phyloP scores from a whole-genome alignment of 768 basidiomycete genomes.

The Panaeolus cyanescens region DNA sequence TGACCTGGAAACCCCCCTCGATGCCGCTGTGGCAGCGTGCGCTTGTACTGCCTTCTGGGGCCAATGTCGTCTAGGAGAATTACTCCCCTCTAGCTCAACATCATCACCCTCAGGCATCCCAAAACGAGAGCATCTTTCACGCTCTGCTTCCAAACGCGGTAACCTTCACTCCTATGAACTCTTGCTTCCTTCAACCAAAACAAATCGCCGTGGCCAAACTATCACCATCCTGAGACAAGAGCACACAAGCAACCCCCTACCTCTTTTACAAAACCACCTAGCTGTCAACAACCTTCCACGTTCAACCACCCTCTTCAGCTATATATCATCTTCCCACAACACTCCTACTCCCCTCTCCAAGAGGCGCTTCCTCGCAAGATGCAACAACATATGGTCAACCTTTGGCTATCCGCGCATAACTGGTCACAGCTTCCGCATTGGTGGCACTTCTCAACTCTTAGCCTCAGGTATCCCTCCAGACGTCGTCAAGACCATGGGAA shows the following conservation, averaged over 20 bases:
- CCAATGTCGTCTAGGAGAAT: constrained; percentile 32
- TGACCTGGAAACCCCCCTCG: constrained; percentile 15
- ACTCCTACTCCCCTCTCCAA: constrained; percentile 14
- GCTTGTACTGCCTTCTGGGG: constrained; percentile 34
- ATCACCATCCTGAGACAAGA: constrained; percentile 18
- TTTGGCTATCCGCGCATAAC: constrained; percentile 14
- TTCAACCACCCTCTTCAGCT: constrained; percentile 15
- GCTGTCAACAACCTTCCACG: constrained; percentile 8
- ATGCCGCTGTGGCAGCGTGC: constrained; percentile 25
- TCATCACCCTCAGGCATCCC: too few species aligned
- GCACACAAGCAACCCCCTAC: constrained; percentile 17
- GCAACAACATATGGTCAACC: constrained; percentile 26
- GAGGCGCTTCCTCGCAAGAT: constrained; percentile 16
- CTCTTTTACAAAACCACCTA: constrained; percentile 12
- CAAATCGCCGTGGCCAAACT: constrained; percentile 16
- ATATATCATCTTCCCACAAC: background rate
- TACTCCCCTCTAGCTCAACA: too few species aligned
- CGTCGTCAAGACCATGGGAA: too few species aligned
- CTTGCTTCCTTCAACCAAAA: constrained; percentile 29
- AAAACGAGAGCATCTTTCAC: too few species aligned
- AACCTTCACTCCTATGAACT: too few species aligned
- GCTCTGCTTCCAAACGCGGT: too few species aligned
- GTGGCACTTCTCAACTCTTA: constrained; percentile 33
- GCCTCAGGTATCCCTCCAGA: too few species aligned
- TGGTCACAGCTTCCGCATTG: constrained; percentile 36